Conservation (phyloP, 2,329 filamentous ascomycete genomes). For the Juglanconis sp. region DNA sequence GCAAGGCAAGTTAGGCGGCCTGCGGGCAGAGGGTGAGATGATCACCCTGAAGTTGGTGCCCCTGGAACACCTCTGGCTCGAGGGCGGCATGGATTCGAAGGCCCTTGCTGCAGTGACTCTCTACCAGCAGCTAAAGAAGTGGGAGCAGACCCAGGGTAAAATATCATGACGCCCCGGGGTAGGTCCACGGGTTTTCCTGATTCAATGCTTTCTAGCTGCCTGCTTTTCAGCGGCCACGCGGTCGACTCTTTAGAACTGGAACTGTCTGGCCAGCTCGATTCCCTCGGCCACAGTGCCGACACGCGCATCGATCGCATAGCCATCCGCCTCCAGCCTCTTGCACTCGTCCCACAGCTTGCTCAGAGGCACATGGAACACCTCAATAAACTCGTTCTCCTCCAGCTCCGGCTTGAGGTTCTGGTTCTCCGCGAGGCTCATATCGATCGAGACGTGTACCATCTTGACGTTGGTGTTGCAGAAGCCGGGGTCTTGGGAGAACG, state of each 20-base stretch:
- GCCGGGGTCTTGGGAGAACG: constrained; percentile 45
- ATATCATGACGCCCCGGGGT: neutral
- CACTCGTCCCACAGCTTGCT: constrained; percentile 63
- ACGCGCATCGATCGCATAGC: constrained; percentile 75
- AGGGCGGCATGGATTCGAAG: constrained; percentile 57
- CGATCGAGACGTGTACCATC: constrained; percentile 71
- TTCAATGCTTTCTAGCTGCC: neutral
- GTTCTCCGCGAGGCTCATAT: constrained; percentile 67
- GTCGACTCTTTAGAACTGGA: constrained; percentile 35
- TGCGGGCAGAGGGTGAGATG: constrained; percentile 57
- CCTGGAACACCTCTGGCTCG: constrained; percentile 55
- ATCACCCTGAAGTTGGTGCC: constrained; percentile 59
- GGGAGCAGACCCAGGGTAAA: constrained; percentile 37
- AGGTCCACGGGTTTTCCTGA: neutral
- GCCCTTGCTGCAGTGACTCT: constrained; percentile 57
- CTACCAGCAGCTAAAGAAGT: constrained; percentile 27
- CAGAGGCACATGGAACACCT: constrained; percentile 69
- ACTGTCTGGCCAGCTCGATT: constrained; percentile 65
- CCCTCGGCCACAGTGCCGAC: constrained; percentile 77
- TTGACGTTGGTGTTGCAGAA: constrained; percentile 66
- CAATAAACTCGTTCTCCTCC: constrained; percentile 80
- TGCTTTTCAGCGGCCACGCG: neutral
- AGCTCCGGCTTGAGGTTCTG: constrained; percentile 65
- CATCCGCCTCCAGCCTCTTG: constrained; percentile 63
- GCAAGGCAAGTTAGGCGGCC: constrained; percentile 55